phyloP scores from a whole-genome alignment of 2,329 filamentous ascomycete species.

The Mollisiaceae sp. region DNA sequence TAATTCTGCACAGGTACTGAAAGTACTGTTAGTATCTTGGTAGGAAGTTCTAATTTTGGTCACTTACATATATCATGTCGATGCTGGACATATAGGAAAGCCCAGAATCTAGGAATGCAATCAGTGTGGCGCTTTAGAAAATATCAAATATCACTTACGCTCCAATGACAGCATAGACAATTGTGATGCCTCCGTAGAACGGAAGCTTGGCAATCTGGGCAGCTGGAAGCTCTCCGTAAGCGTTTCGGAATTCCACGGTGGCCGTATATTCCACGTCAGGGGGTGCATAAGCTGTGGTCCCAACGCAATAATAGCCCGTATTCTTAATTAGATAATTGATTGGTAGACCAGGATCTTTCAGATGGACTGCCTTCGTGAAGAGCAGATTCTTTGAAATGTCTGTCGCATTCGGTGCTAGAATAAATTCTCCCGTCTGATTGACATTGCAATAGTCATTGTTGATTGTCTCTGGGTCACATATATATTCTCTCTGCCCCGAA shows the following conservation, averaged over 20 bases:
- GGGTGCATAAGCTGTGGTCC: conserved; percentile 72
- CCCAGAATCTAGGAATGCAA: conserved; percentile 71
- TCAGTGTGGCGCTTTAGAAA: conserved; percentile 9
- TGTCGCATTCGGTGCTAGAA: conserved; percentile 77
- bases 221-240: conserved; percentile 93
- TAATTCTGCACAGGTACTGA: conserved; percentile 97
- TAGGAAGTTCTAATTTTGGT: background rate
- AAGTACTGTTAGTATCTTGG: conserved; percentile 42
- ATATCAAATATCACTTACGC: conserved; percentile 53
- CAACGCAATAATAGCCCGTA: conserved; percentile 96
- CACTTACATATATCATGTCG: conserved; percentile 81
- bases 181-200: conserved; percentile 93
- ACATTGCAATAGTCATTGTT: conserved; percentile 73
- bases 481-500: conserved; percentile 60
- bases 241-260: conserved; percentile 90
- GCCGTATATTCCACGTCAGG: conserved; percentile 71
- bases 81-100: conserved; percentile 93
- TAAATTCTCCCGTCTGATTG: conserved; percentile 82
- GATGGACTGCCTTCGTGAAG: conserved; percentile 78
- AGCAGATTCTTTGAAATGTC: conserved; percentile 74
- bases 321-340: conserved; percentile 85
- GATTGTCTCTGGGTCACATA: conserved; percentile 78
- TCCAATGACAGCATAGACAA: conserved; percentile 87
- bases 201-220: conserved; percentile 96
- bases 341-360: conserved; percentile 70